phyloP scores from a whole-genome alignment of 306 rosid genomes.

The Corylus heterophylla region DNA sequence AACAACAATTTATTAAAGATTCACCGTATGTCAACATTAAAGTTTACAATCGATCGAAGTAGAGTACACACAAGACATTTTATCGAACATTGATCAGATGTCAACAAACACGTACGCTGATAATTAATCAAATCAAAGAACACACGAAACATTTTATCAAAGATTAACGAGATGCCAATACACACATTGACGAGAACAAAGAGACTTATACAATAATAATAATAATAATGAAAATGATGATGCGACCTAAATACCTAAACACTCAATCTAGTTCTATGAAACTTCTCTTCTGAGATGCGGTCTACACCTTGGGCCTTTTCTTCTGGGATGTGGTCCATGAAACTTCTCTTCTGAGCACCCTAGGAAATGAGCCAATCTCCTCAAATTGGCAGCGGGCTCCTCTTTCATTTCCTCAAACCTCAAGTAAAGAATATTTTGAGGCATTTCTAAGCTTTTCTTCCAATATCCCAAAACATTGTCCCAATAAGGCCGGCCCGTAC shows the following conservation, averaged over 20 bases:
- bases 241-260: background rate
- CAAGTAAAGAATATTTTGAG: conserved; percentile 16
- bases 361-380: conserved; percentile 32
- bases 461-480: conserved; percentile 32
- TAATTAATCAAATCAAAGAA: too few relatives aligned
- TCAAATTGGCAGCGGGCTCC: conserved; percentile 13
- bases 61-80: too few relatives aligned
- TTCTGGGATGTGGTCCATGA: conserved; percentile 11
- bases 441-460: conserved; percentile 28
- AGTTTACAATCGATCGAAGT: too few relatives aligned
- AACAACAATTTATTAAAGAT: too few relatives aligned
- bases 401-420: conserved; percentile 36
- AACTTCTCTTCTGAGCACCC: conserved; percentile 14
- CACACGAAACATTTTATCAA: too few relatives aligned
- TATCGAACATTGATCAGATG: too few relatives aligned
- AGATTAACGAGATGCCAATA: background rate
- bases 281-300: conserved; percentile 9
- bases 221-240: too few relatives aligned
- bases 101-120: too few relatives aligned
- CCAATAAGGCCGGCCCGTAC: conserved; percentile 31
- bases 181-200: background rate
- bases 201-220: too few relatives aligned
- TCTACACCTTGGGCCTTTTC: conserved; percentile 30
- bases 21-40: too few relatives aligned
- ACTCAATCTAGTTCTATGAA: conserved; percentile 8